Conservation (phyloP, 2,329 filamentous ascomycete genomes). For the Diaporthe batatas region DNA sequence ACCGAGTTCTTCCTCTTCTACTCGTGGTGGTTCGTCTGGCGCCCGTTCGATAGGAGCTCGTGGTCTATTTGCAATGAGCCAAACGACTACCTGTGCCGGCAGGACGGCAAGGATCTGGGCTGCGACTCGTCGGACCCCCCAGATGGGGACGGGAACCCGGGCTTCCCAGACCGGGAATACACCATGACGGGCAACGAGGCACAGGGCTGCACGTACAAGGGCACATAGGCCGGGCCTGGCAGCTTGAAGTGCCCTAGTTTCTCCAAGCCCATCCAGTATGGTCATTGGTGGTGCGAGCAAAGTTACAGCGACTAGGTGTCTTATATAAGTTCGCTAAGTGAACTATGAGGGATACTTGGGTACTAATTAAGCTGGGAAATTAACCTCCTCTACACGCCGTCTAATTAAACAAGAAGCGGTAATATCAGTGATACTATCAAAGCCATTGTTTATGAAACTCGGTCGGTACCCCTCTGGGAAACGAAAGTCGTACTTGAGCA, state of each 20-base stretch:
- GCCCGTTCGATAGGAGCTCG: conserved; percentile 1
- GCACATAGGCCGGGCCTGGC: background rate
- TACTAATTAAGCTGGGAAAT: too few species aligned
- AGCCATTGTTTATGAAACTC: too few species aligned
- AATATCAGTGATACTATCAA: too few species aligned
- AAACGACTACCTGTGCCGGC: conserved; percentile 4
- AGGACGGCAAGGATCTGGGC: background rate
- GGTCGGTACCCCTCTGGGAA: too few species aligned
- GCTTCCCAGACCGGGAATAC: background rate
- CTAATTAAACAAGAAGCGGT: too few species aligned
- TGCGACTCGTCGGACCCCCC: conserved; percentile 1
- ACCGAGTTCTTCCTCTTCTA: conserved; percentile 1
- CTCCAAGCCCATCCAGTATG: conserved; percentile 2
- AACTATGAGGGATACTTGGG: too few species aligned
- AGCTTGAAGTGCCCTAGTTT: background rate
- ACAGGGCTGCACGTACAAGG: conserved; percentile 17
- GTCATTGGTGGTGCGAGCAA: too few species aligned
- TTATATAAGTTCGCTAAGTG: too few species aligned
- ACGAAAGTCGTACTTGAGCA: too few species aligned
- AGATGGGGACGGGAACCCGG: background rate
- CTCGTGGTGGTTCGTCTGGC: conserved; percentile 25
- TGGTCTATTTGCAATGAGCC: conserved; percentile 4
- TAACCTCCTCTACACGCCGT: too few species aligned
- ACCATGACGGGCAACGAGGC: conserved; percentile 13
- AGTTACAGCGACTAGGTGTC: too few species aligned